Evolutionary conservation across 1,139 yeast genomes (phyloP), one percentile per base, ranked within the genome.

Genomic region (Kluyveromyces sp.): DNA sequence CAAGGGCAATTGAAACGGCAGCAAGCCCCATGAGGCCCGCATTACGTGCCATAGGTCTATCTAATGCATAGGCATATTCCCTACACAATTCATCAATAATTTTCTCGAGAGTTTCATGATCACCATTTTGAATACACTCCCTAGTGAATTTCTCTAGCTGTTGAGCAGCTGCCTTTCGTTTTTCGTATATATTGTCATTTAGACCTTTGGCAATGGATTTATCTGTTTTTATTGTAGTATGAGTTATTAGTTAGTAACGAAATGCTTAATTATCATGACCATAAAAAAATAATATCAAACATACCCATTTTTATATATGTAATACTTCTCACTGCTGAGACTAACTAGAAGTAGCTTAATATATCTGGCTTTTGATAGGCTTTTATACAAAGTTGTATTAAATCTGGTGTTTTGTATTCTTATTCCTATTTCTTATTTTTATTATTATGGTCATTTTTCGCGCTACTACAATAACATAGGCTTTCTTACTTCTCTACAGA

Each of bases 151-250:
- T 79, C 62, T 92, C 98, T 44, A 92, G 73, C 61, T 89, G 96
- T 53, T 85, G 74, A 0, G 99, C 98, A 0, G 97, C 95, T 2
- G 92, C 84, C 63, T 92, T 92, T 43, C 99, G 78, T 66, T 89
- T 90, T 59, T 94, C 98, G 63, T 92, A 92, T 42, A 92, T 79
- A 50, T 95, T 82, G 65, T 94, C 96, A 55, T 85, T 81, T 45
- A 92, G 75, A 42, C 96, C 97, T 64, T 87, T 84, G 53, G 81
- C 76, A 48, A 89, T 78, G 29, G 87, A 75, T 56, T 80, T 78
- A 53, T 90, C 97, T 73, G 40, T 27, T 28, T 32, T 29, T n/a
- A 25, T 5, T 15, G 8, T 4, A 15, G 21, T 15, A 15, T 15
- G 21, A 15, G 40, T 4, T 3, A 29, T 29, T n/a, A 27, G 43